Evolutionary conservation across 306 rosid species (phyloP).

Genomic region (Betula pendula): DNA sequence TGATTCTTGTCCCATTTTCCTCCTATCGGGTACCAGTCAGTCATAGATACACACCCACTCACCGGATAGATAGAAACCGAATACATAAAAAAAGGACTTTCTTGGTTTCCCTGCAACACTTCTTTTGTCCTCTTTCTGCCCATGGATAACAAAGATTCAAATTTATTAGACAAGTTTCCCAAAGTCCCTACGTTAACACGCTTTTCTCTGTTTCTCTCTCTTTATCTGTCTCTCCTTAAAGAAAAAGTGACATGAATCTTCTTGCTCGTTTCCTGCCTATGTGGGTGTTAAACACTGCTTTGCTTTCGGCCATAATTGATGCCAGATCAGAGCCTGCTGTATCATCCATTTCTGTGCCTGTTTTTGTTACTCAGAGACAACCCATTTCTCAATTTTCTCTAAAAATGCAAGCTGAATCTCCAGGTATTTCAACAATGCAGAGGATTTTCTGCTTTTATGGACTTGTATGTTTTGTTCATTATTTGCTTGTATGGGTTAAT

Average conservation of each 20-base stretch:
- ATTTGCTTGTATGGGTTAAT: neutral
- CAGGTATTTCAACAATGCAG: slow-evolving; percentile 48
- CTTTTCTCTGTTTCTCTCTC: slow-evolving; percentile 14
- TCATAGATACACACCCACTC: slow-evolving; percentile 4
- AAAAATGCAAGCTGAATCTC: slow-evolving; percentile 66
- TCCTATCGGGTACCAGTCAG: neutral
- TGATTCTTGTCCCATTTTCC: slow-evolving; percentile 36
- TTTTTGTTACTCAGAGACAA: slow-evolving; percentile 5
- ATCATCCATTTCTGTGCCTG: slow-evolving; percentile 34
- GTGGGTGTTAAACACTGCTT: slow-evolving; percentile 44
- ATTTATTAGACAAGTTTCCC: slow-evolving; percentile 25
- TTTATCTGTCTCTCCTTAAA: slow-evolving; percentile 9
- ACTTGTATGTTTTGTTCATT: slow-evolving; percentile 8
- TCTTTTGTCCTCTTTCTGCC: slow-evolving; percentile 50
- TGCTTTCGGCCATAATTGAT: slow-evolving; percentile 38
- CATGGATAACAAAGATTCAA: slow-evolving; percentile 35
- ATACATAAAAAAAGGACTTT: slow-evolving; percentile 53
- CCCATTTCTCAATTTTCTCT: slow-evolving; percentile 44
- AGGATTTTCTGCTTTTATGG: neutral
- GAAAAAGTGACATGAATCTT: slow-evolving; percentile 43
- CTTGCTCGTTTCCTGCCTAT: slow-evolving; percentile 39
- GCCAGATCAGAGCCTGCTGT: slow-evolving; percentile 33
- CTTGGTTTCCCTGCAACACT: slow-evolving; percentile 58
- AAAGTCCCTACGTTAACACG: neutral
- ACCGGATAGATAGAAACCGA: slow-evolving; percentile 8